phyloP scores from a whole-genome alignment of 2,329 filamentous ascomycete genomes.

The Corniculantispora saksenae region DNA sequence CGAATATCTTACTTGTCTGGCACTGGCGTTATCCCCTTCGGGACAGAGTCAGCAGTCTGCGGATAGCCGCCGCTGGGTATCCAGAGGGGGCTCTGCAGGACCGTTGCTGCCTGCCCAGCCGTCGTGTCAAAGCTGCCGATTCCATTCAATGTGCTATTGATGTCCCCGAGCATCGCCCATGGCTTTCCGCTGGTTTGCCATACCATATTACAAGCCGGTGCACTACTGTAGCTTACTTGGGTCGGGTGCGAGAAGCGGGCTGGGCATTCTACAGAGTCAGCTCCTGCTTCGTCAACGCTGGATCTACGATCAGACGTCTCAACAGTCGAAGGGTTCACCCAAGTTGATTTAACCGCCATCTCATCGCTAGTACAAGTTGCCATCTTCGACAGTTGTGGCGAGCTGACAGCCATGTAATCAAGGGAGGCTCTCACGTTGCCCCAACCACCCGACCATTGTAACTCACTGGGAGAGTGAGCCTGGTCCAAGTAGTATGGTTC shows the following conservation, averaged over 20 bases:
- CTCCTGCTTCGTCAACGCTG: conserved; percentile 7
- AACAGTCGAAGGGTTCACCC: conserved; percentile 1
- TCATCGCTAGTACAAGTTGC: conserved; percentile 15
- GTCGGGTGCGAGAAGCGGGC: conserved; percentile 1
- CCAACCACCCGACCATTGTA: conserved; percentile 11
- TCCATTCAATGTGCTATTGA: background rate
- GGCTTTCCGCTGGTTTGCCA: conserved; percentile 2
- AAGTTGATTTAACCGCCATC: conserved; percentile 8
- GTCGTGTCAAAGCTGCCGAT: background rate
- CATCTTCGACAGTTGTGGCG: conserved; percentile 9
- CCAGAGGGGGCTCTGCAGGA: background rate
- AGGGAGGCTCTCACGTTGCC: background rate
- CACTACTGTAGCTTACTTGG: conserved; percentile 13
- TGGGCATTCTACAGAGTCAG: conserved; percentile 3
- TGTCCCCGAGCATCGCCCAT: conserved; percentile 4
- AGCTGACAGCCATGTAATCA: conserved; percentile 1
- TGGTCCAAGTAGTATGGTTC: conserved; percentile 6
- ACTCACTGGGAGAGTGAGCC: conserved; percentile 1
- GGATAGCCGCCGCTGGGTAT: background rate
- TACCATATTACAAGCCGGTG: conserved; percentile 4
- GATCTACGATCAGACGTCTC: conserved; percentile 14
- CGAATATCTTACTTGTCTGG: conserved; percentile 12
- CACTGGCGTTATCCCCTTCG: background rate
- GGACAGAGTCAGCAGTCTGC: conserved; percentile 1
- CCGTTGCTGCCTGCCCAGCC: background rate